Percentiles rank a stretch among this genome's conserved stretches.
Conservation (phyloP, 495 filamentous ascomycete genomes). For the Penicillium flavigenum region DNA sequence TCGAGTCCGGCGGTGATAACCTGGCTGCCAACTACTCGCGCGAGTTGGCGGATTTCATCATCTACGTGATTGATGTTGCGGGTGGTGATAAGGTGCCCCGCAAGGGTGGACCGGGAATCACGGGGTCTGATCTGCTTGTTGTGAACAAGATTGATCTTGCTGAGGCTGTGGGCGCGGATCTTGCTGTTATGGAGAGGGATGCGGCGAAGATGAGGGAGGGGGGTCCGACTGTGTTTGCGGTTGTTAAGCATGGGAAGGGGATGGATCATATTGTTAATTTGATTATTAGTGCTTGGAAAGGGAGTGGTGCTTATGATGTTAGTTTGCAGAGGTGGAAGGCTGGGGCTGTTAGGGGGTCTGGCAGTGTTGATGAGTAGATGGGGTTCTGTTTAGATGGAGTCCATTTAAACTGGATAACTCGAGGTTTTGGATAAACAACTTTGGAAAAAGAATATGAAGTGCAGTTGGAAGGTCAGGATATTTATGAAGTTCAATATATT, state of each 20-base stretch:
- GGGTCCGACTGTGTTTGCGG: constrained; percentile 93
- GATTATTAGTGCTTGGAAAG: constrained; percentile 90
- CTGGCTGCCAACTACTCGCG: constrained; percentile 93
- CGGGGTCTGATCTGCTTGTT: constrained; percentile 85
- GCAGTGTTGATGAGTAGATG: constrained; percentile 39
- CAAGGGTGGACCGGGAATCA: constrained; percentile 96
- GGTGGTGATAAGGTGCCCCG: constrained; percentile 97
- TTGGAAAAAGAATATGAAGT: neutral
- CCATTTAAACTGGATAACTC: neutral
- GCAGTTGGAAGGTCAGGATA: neutral
- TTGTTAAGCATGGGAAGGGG: constrained; percentile 88
- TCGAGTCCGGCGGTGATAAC: constrained; percentile 95
- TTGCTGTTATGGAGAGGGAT: constrained; percentile 93
- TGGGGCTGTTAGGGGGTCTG: constrained; percentile 49
- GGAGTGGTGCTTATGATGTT: constrained; percentile 68
- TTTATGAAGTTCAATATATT: constrained; percentile 14
- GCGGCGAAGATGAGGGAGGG: constrained; percentile 93
- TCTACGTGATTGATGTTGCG: constrained; percentile 96
- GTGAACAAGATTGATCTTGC: constrained; percentile 98
- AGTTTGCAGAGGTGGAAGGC: constrained; percentile 53
- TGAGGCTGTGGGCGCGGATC: constrained; percentile 84
- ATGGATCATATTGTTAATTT: constrained; percentile 83
- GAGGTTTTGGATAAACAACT: neutral
- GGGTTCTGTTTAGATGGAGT: neutral
- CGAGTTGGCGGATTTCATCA: constrained; percentile 93